phyloP scores from a whole-genome alignment of 805 yeast genomes.

The Ogataea nakhonphanomensis region DNA sequence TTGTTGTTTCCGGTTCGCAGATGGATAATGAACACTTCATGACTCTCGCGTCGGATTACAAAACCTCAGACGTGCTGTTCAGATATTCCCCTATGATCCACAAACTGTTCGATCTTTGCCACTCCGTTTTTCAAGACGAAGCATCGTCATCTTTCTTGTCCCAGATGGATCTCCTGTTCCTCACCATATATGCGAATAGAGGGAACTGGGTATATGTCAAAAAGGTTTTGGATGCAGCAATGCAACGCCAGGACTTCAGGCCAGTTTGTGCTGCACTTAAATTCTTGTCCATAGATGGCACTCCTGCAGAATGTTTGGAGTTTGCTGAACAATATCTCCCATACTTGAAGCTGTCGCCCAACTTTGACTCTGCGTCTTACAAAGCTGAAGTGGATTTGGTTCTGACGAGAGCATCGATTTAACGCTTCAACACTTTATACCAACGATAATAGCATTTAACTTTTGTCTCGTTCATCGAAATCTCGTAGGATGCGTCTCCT shows the following conservation, averaged over 20 bases:
- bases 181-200: conserved; percentile 18
- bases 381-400: conserved; percentile 5
- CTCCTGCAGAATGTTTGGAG: conserved; percentile 9
- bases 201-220: conserved; percentile 17
- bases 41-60: conserved; percentile 8
- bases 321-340: conserved; percentile 18
- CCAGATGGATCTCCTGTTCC: conserved; percentile 15
- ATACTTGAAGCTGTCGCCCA: conserved; percentile 9
- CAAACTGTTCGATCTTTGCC: conserved; percentile 15
- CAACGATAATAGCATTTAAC: conserved; percentile 21
- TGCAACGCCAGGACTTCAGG: conserved; percentile 15
- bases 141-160: conserved; percentile 7
- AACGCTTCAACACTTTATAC: conserved; percentile 16
- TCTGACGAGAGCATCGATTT: conserved; percentile 2
- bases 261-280: conserved; percentile 12
- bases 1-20: conserved; percentile 28
- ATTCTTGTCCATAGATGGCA: conserved; percentile 8
- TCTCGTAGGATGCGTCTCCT: conserved; percentile 16
- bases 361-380: conserved; percentile 5
- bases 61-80: conserved; percentile 2
- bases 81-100: conserved; percentile 15
- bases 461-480: background rate
- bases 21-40: conserved; percentile 24
- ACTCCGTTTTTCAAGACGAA: conserved; percentile 8
- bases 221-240: conserved; percentile 14